phyloP scores from a whole-genome alignment of 2,329 filamentous ascomycete genomes.

The Orbilia quercus region DNA sequence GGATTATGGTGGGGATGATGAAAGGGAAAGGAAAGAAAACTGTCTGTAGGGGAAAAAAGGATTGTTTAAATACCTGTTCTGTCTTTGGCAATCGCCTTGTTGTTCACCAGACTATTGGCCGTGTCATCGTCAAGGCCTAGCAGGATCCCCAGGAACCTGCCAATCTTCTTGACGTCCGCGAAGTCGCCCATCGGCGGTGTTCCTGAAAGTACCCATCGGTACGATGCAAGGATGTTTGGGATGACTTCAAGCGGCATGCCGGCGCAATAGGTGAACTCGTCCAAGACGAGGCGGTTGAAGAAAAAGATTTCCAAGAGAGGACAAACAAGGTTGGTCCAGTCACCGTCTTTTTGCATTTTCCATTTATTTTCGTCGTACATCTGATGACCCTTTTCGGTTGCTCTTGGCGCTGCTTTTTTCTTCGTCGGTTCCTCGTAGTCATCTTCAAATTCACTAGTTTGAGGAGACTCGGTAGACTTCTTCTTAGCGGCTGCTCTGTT shows the following conservation, averaged over 20 bases:
- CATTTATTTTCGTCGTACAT: slow-evolving; percentile 58
- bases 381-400: slow-evolving; percentile 11
- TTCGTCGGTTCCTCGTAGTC: slow-evolving; percentile 50
- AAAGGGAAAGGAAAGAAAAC: slow-evolving; percentile 19
- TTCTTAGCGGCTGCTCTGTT: slow-evolving; percentile 20
- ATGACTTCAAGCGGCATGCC: slow-evolving; percentile 63
- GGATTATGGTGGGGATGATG: no score
- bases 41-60: no score
- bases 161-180: slow-evolving; percentile 71
- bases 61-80: slow-evolving; percentile 66
- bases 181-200: slow-evolving; percentile 72
- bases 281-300: slow-evolving; percentile 72
- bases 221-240: slow-evolving; percentile 66
- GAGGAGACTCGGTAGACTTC: slow-evolving; percentile 13
- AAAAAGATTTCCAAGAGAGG: slow-evolving; percentile 71
- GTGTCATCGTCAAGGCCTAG: slow-evolving; percentile 69
- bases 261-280: slow-evolving; percentile 73
- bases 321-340: slow-evolving; percentile 60
- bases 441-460: slow-evolving; percentile 47
- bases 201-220: slow-evolving; percentile 73
- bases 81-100: slow-evolving; percentile 64
- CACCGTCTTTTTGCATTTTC: slow-evolving; percentile 56
- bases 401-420: slow-evolving; percentile 45
- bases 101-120: slow-evolving; percentile 65
- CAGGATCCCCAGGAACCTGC: slow-evolving; percentile 68